Base-by-base conservation (phyloP, 208 protist species). In the Phytomonas francai region DNA sequence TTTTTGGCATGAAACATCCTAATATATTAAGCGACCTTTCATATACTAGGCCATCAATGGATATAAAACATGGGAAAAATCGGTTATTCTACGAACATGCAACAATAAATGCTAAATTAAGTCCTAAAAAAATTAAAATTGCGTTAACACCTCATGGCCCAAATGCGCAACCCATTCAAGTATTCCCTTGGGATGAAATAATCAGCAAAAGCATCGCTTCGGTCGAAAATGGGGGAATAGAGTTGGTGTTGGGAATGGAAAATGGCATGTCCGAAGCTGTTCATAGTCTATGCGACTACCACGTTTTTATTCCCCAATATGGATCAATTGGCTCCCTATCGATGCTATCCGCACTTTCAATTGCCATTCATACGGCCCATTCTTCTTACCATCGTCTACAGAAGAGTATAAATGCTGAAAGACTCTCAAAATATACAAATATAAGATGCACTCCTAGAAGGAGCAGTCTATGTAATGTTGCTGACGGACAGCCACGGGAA, bases 181-280 rank as follows among this genome's bases (percentile, higher is more conserved):
- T 63, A 3, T 89, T 92, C 31, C 49, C 31, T 34, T 90, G 82
- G 71, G 33, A 28, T 34, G 33, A 51, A n/a, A 59, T 28, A 33
- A 22, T 61, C 51, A 14, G 27, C 11, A 29, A 60, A 59, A 6
- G 34, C 25, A 16, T n/a, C 11, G 63, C 57, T 14, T 34, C 56
- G 1, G 33, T 29, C 1, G 29, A 59, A 0, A 63, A 62, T 19
- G 57, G 31, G 4, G 77, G 77, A 0, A 67, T 91, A 7, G 79
- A 92, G 36, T 71, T 95, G 29, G 83, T 95, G 3, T 70, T 95
- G 3, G 89, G 89, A 4, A 92, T 92, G 86, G 86, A 95, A 58
- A 95, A 95, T 68, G 89, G 89, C 12, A 59, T 95, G 29, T 88
- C 83, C 0, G 49, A 70, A 8, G 25, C 28, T 5, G 63, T 91